A percentile compares a stretch with the other conserved stretches of the same genome.
These are phyloP conservation scores for Curvularia hawaiiensis DNA, from an alignment of 2,329 filamentous ascomycete species.

Conservation along the genomic window DNA sequence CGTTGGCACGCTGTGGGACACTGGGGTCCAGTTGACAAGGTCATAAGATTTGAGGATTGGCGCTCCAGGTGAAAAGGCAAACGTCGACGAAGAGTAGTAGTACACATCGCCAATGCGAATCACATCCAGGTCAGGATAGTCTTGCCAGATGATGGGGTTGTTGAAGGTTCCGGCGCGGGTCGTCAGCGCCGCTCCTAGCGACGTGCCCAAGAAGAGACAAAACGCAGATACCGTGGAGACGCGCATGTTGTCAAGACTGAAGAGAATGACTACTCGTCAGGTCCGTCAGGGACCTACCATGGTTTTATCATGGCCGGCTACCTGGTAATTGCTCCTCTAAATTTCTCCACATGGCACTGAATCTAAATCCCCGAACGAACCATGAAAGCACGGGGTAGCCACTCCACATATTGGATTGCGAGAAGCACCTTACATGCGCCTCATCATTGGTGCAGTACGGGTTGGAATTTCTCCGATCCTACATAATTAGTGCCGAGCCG, in stretches of 20 bases:
- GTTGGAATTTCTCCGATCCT: conserved; percentile 16
- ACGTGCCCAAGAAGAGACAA: not conserved
- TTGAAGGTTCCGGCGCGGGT: conserved; percentile 42
- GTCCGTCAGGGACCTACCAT: not conserved
- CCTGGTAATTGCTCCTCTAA: not conserved
- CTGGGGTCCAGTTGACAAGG: conserved; percentile 57
- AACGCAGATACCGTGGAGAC: conserved; percentile 3
- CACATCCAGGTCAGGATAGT: conserved; percentile 62
- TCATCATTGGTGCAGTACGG: conserved; percentile 22
- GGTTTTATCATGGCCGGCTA: not conserved
- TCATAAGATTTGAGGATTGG: conserved; percentile 62
- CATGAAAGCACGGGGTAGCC: conserved; percentile 11
- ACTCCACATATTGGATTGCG: conserved; percentile 5
- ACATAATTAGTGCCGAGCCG: not conserved
- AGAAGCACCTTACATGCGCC: conserved; percentile 1
- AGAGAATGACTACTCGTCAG: not conserved
- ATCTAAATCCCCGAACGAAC: conserved; percentile 2
- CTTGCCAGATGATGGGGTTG: conserved; percentile 62
- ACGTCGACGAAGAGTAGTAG: conserved; percentile 62
- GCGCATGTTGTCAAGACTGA: conserved; percentile 8
- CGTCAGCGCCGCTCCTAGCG: not conserved
- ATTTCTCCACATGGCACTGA: conserved; percentile 3
- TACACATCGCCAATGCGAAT: conserved; percentile 57
- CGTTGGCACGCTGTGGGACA: conserved; percentile 47
- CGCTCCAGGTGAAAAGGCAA: conserved; percentile 63